phyloP scores from a whole-genome alignment of 2,329 filamentous ascomycete species.

The Cryphonectria nitschkei region DNA sequence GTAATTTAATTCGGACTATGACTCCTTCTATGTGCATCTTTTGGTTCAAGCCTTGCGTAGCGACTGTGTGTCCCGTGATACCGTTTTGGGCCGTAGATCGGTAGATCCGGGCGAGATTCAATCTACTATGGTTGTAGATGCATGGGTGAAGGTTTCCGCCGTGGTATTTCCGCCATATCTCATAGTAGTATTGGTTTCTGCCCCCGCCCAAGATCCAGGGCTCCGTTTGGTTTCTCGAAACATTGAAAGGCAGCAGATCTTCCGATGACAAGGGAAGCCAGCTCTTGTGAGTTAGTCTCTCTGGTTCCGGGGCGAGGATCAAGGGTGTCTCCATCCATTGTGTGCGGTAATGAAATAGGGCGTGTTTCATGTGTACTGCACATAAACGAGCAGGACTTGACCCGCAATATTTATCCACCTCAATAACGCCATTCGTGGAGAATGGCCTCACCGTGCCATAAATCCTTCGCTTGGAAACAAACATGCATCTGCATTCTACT shows the following conservation, averaged over 20 bases:
- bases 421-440: constrained; percentile 18
- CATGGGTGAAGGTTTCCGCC: neutral
- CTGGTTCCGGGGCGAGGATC: neutral
- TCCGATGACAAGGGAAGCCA: neutral
- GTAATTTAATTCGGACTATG: too few relatives aligned
- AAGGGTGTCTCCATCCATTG: neutral
- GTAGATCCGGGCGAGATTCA: neutral
- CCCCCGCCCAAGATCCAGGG: too few relatives aligned
- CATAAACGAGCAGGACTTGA: constrained; percentile 15
- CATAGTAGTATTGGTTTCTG: neutral
- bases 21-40: too few relatives aligned
- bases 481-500: constrained; percentile 15
- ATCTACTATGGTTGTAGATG: neutral
- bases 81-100: neutral
- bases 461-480: constrained; percentile 5
- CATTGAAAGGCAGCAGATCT: neutral
- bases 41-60: too few relatives aligned
- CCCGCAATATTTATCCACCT: constrained; percentile 14
- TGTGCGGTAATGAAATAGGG: constrained; percentile 6
- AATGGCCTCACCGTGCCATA: neutral
- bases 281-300: neutral
- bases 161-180: neutral
- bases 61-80: too few relatives aligned
- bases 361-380: constrained; percentile 18
- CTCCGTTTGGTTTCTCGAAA: neutral